Percentiles rank a stretch among this genome's conserved stretches.
Evolutionary conservation across 75 land plant genomes (phyloP).

Genomic region (Picea sitchensis): DNA sequence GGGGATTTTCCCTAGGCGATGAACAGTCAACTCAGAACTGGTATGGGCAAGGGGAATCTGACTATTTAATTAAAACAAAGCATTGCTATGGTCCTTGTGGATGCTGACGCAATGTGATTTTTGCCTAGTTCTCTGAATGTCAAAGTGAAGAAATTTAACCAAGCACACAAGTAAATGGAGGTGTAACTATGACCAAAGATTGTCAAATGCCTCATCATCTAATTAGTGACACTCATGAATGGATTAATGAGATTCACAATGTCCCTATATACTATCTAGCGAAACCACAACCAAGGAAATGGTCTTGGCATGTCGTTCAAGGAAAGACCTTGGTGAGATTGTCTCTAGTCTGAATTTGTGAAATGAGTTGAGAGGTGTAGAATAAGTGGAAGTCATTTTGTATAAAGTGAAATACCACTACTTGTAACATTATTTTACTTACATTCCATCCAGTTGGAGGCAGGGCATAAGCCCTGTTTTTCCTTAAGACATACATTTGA

Average conservation of each 20-base stretch:
- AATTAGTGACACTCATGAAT: constrained; percentile 35
- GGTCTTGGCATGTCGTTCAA: constrained; percentile 30
- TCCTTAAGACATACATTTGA: no score
- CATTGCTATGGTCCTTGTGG: not conserved
- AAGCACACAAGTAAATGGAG: constrained; percentile 17
- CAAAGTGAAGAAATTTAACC: constrained; percentile 18
- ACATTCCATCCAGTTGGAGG: no score
- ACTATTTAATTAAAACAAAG: no score
- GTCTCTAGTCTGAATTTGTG: not conserved
- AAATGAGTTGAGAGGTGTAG: constrained; percentile 30
- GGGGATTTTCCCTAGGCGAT: no score
- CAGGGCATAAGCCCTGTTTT: no score
- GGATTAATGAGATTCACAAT: constrained; percentile 39
- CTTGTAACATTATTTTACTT: not conserved
- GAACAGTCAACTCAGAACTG: no score
- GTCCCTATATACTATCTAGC: constrained; percentile 34
- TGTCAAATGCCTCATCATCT: constrained; percentile 12
- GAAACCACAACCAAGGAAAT: constrained; percentile 37
- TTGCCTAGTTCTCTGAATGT: constrained; percentile 39
- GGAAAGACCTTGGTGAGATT: constrained; percentile 31
- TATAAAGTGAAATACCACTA: constrained; percentile 7
- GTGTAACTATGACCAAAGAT: constrained; percentile 7
- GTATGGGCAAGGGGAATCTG: no score
- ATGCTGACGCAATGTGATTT: constrained; percentile 48
- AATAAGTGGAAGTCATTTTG: constrained; percentile 32